phyloP scores from a whole-genome alignment of 2,329 filamentous ascomycete genomes.

The Cordyceps pruinosa region DNA sequence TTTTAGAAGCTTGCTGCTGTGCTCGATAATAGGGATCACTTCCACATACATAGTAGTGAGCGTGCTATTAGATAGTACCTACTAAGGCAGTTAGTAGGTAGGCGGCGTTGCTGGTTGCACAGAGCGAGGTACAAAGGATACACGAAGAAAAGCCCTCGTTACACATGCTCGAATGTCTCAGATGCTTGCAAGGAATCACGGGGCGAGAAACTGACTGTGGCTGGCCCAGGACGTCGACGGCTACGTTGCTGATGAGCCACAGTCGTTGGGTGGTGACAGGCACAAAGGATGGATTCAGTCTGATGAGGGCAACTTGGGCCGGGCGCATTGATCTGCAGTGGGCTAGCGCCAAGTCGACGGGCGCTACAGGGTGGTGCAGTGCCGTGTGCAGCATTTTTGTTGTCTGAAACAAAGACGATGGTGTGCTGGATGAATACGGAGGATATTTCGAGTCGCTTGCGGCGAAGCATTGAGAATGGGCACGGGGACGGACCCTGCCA shows the following conservation, averaged over 20 bases:
- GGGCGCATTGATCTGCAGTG: background rate
- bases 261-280: background rate
- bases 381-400: background rate
- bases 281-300: background rate
- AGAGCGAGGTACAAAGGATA: no score
- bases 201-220: no score
- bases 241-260: background rate
- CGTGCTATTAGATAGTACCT: no score
- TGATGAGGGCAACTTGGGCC: background rate
- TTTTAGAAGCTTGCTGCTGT: no score
- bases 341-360: background rate
- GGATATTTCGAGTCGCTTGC: background rate
- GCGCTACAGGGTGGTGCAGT: background rate
- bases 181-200: no score
- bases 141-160: no score
- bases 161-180: no score
- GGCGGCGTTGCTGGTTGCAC: no score
- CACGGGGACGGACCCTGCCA: background rate
- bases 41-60: no score
- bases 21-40: no score
- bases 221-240: background rate
- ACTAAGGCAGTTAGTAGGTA: no score
- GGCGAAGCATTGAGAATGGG: background rate
- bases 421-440: background rate
- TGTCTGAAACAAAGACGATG: background rate